A percentile compares a stretch with the other conserved stretches of the same genome.
Evolutionary conservation across 1,284 basidiomycete species (phyloP).

Genomic region (Ceratobasidium sp.): DNA sequence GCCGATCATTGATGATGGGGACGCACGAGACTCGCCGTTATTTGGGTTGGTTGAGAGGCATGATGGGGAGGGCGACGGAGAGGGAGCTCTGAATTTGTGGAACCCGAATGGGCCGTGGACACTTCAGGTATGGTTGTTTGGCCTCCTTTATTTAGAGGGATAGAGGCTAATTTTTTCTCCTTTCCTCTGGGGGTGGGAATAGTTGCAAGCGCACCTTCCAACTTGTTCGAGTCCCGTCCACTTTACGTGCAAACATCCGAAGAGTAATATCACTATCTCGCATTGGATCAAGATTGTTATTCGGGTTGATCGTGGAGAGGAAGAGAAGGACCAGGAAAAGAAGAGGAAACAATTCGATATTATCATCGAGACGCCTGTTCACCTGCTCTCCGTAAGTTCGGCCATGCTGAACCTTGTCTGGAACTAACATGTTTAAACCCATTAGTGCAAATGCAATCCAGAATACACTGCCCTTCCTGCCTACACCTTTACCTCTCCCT

Average conservation of each 20-base stretch:
- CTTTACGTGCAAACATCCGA: slow-evolving; percentile 86
- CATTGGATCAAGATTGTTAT: slow-evolving; percentile 89
- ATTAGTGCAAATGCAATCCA: slow-evolving; percentile 84
- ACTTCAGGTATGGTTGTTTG: slow-evolving; percentile 56
- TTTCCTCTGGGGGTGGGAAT: background rate
- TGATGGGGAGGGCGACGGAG: slow-evolving; percentile 54
- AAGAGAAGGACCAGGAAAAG: slow-evolving; percentile 67
- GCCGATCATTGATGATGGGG: slow-evolving; percentile 62
- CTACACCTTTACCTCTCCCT: slow-evolving; percentile 64
- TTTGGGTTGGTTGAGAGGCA: slow-evolving; percentile 57
- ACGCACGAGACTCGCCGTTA: slow-evolving; percentile 61
- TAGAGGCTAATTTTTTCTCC: background rate
- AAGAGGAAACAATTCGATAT: slow-evolving; percentile 90
- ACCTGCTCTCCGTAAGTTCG: slow-evolving; percentile 79
- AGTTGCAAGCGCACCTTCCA: slow-evolving; percentile 57
- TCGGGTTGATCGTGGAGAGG: slow-evolving; percentile 86
- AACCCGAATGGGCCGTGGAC: slow-evolving; percentile 69
- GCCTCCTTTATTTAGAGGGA: background rate
- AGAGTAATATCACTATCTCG: slow-evolving; percentile 82
- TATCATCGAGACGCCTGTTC: slow-evolving; percentile 85
- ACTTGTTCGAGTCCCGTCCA: slow-evolving; percentile 68
- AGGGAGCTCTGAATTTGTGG: slow-evolving; percentile 60
- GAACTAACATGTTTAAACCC: background rate
- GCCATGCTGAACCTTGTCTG: slow-evolving; percentile 48
- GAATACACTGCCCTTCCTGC: slow-evolving; percentile 82